These are phyloP conservation scores for Candida boleticola DNA, from an alignment of 805 yeast genomes.

Conservation along the genomic window DNA sequence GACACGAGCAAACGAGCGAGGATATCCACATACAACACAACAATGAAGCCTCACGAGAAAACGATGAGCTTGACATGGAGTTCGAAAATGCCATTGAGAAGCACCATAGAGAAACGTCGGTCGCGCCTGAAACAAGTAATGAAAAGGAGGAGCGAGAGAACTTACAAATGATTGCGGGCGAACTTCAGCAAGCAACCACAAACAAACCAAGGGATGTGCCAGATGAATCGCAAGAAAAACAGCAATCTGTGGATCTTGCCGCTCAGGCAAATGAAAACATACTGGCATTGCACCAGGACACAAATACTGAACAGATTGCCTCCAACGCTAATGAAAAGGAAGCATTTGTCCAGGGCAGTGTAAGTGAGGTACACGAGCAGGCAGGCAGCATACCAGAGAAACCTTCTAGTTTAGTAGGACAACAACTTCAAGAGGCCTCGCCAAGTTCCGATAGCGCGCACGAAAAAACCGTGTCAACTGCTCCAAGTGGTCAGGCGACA, in stretches of 20 bases:
- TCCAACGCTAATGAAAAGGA: neutral
- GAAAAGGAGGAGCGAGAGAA: constrained; percentile 20
- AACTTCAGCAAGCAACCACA: constrained; percentile 32
- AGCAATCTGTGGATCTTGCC: no score
- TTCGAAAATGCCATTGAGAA: constrained; percentile 19
- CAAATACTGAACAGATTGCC: neutral
- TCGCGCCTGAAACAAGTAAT: constrained; percentile 5
- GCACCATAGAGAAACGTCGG: constrained; percentile 12
- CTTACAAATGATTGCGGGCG: constrained; percentile 30
- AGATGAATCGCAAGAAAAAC: neutral
- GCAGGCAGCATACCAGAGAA: neutral
- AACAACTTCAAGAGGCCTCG: no score
- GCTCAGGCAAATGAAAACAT: neutral
- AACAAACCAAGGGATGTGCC: constrained; percentile 1
- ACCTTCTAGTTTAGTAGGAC: no score
- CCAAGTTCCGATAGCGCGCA: no score
- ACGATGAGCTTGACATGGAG: constrained; percentile 13
- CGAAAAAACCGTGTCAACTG: no score
- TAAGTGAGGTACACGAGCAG: neutral
- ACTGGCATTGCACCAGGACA: neutral
- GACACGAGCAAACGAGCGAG: neutral
- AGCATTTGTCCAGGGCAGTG: neutral
- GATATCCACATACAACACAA: constrained; percentile 3
- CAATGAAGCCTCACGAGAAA: neutral
- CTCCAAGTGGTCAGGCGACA: no score